Evolutionary conservation across 2,329 filamentous ascomycete species (phyloP).

Genomic region (Aspergillus sp.): DNA sequence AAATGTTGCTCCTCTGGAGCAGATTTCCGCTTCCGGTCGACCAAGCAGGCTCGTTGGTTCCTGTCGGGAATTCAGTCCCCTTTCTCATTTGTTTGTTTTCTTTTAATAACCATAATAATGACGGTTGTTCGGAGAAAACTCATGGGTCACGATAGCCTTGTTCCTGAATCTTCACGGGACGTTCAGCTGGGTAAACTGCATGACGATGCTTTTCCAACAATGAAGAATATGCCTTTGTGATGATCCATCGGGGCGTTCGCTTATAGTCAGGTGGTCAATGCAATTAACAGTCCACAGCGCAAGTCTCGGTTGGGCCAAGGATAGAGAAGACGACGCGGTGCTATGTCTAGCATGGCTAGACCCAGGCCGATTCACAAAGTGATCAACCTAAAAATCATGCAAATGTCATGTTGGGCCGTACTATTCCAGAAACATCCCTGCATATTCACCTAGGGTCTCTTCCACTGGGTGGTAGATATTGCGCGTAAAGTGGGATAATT

Average conservation of each 20-base stretch:
- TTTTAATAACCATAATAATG: background rate
- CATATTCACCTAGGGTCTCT: background rate
- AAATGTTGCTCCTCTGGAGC: background rate
- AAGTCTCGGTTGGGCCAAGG: background rate
- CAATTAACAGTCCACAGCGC: background rate
- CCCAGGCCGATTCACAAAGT: background rate
- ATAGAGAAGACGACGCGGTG: constrained; percentile 8
- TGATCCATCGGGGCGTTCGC: background rate
- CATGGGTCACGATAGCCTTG: background rate
- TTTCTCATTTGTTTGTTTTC: background rate
- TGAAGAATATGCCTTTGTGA: background rate
- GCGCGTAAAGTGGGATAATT: constrained; percentile 13
- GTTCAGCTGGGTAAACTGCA: background rate
- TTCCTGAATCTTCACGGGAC: background rate
- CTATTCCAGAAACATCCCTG: constrained; percentile 1
- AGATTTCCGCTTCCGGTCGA: background rate
- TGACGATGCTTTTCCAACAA: background rate
- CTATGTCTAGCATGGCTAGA: background rate
- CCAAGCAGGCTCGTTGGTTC: background rate
- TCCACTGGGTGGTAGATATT: background rate
- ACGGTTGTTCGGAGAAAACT: no score
- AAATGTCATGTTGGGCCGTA: background rate
- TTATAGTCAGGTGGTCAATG: background rate
- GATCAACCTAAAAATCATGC: background rate
- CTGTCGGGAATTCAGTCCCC: background rate